A percentile compares a stretch with the other conserved stretches of the same genome.
Evolutionary conservation across 78 protist genomes (phyloP).

Genomic region (Tieghemostelium lacteum): DNA sequence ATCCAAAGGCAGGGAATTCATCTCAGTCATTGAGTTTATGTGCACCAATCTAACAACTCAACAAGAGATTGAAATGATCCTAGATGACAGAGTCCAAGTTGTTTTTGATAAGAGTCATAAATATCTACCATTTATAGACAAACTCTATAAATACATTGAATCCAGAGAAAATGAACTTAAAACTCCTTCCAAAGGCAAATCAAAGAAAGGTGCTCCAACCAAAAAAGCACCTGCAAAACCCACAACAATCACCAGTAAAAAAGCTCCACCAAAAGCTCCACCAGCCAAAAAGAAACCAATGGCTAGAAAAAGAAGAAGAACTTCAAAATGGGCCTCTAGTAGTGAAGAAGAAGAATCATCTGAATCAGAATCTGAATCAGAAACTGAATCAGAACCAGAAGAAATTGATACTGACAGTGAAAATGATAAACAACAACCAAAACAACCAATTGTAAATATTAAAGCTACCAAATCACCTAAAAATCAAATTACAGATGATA

Average conservation of each 20-base stretch:
- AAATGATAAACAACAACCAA: not conserved
- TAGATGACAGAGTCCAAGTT: too few relatives aligned
- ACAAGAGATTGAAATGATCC: not conserved
- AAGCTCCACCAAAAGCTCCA: not conserved
- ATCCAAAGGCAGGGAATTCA: not conserved
- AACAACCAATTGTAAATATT: not conserved
- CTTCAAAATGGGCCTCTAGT: not conserved
- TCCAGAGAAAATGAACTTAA: too few relatives aligned
- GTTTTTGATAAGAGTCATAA: not conserved
- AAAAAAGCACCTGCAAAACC: not conserved
- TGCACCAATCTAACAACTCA: not conserved
- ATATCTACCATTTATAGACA: not conserved
- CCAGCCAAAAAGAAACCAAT: not conserved
- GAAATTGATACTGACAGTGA: conserved; percentile 4
- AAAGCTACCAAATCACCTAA: not conserved
- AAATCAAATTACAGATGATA: not conserved
- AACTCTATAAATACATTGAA: not conserved
- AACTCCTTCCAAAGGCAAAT: not conserved
- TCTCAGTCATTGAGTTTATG: not conserved
- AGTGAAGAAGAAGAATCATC: conserved; percentile 10
- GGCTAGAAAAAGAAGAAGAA: conserved; percentile 8
- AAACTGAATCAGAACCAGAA: not conserved
- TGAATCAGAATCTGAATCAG: not conserved
- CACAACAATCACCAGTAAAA: not conserved
- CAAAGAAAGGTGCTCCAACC: too few relatives aligned